phyloP scores from a whole-genome alignment of 2,329 filamentous ascomycete species.

The Fusarium sp. region DNA sequence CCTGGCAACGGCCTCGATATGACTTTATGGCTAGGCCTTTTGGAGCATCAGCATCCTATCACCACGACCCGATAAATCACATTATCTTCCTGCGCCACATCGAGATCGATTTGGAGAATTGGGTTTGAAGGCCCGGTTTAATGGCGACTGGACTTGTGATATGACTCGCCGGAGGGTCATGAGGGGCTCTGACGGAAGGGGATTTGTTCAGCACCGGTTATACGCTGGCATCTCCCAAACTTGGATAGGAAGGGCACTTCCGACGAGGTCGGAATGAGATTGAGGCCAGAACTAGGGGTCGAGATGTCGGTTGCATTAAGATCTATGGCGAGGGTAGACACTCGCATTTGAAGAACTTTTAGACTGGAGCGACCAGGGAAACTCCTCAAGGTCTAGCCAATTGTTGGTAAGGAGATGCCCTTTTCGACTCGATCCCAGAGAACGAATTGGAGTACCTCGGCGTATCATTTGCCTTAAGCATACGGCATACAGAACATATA shows the following conservation, averaged over 20 bases:
- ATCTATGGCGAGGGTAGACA: background rate
- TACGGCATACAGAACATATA: background rate
- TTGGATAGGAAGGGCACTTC: background rate
- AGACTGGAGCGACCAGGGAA: background rate
- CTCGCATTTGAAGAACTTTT: background rate
- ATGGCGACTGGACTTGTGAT: background rate
- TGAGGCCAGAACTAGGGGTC: too few species aligned
- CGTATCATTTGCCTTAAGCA: background rate
- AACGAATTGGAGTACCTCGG: too few species aligned
- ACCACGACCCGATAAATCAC: background rate
- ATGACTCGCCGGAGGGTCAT: background rate
- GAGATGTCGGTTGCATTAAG: background rate
- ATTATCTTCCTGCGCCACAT: background rate
- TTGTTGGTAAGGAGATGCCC: too few species aligned
- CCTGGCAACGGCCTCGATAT: background rate
- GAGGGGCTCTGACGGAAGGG: background rate
- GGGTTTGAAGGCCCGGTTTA: too few species aligned
- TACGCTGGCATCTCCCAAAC: background rate
- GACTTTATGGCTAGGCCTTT: background rate
- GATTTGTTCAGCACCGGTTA: background rate
- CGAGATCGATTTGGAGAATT: background rate
- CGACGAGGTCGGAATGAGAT: background rate
- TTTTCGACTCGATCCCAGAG: too few species aligned
- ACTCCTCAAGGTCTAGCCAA: too few species aligned
- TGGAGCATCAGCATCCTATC: background rate